Evolutionary conservation across 2,329 filamentous ascomycete species (phyloP), one percentile per base, ranked within the genome.

Genomic region (Trichoderma sp.): DNA sequence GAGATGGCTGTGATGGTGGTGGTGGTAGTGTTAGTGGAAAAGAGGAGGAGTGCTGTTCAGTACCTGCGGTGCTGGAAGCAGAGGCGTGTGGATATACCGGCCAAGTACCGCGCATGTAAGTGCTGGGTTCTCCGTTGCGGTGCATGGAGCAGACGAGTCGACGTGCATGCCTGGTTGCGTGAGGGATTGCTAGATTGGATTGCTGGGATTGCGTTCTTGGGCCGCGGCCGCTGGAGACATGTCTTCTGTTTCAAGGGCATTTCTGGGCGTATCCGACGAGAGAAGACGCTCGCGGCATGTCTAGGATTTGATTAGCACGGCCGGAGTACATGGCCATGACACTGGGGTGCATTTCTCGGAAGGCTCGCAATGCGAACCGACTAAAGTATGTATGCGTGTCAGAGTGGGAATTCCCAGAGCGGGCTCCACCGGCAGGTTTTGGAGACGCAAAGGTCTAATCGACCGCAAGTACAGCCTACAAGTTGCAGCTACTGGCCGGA

Each of bases 361-460:
- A 58, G 37, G 53, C 53, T 66, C 53, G 63, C 53, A 66, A 58
- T 57, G 63, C 61, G 55, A n/a, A 55, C 52, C 27, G 47, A 49
- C 47, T 49, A 49, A 49, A 49, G 47, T 49, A 49, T 55, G 59
- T 62, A 64, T 64, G 61, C 63, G 40, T 66, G 63, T 58, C 63
- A 66, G 63, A 58, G 63, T 58, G 63, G 63, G 63, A 49, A 58
- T 57, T 47, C 55, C 13, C 53, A n/a, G 47, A 14, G 63, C 37
- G 27, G 27, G 37, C 63, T 58, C 24, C 63, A 66, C 53, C 63
- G 33, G 47, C 47, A 40, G 33, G 62, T 43, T 37, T 66, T 58
- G 35, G 62, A 16, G 52, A 29, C 29, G 27, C 62, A 29, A 47
- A 57, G 52, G 62, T 65, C 62, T 65, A 65, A 56, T 65, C 14